Evolutionary conservation across 352 stramenopile genomes (phyloP).

Genomic region (Globisporangium barbulae): DNA sequence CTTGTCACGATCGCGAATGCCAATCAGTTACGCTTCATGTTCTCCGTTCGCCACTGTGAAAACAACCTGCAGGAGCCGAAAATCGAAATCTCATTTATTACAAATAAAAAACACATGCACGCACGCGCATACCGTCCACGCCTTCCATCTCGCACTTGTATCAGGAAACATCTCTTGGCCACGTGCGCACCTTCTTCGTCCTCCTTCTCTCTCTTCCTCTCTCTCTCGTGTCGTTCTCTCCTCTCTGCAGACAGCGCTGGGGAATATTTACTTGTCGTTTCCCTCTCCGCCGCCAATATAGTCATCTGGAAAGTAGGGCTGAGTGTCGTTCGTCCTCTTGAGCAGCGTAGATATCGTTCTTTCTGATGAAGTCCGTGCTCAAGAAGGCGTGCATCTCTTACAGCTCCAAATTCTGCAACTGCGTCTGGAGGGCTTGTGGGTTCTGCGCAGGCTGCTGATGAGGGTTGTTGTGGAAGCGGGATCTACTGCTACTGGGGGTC

Average conservation of each 20-base stretch:
- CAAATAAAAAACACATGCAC: conserved; percentile 33
- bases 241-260: conserved; percentile 1
- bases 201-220: neutral
- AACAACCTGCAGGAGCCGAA: neutral
- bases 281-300: conserved; percentile 7
- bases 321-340: conserved; percentile 1
- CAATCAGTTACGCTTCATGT: neutral
- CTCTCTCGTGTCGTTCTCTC: neutral
- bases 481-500: conserved; percentile 70
- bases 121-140: conserved; percentile 5
- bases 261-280: conserved; percentile 3
- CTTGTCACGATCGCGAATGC: neutral
- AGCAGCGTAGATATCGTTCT: conserved; percentile 8
- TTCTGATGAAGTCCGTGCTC: conserved; percentile 15
- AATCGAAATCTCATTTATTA: conserved; percentile 24
- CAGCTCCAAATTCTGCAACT: conserved; percentile 80
- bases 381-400: conserved; percentile 30
- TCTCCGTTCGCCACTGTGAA: neutral
- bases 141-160: conserved; percentile 29
- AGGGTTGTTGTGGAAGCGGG: conserved; percentile 44
- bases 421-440: conserved; percentile 43
- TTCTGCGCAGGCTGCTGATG: conserved; percentile 34
- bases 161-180: conserved; percentile 16
- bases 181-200: conserved; percentile 9
- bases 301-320: conserved; percentile 8